These are phyloP conservation scores for Hortiboletus rubellus DNA, from an alignment of 1,284 basidiomycete genomes.

Conservation along the genomic window DNA sequence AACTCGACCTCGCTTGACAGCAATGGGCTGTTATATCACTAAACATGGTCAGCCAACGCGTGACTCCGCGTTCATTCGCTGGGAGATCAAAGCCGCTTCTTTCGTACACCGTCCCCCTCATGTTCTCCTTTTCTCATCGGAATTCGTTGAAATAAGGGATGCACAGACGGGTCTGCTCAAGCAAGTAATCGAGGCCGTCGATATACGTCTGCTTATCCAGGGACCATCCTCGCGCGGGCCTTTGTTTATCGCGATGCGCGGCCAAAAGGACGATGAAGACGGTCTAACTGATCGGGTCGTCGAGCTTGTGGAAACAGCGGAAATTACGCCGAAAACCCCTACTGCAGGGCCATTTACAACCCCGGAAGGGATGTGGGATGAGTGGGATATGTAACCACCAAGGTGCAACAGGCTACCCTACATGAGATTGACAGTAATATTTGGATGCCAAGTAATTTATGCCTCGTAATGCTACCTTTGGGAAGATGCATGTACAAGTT, in stretches of 20 bases:
- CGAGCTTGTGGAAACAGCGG: slow-evolving; percentile 68
- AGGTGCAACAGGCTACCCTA: background rate
- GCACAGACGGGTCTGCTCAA: slow-evolving; percentile 61
- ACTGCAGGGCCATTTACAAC: slow-evolving; percentile 31
- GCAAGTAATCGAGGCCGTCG: slow-evolving; percentile 70
- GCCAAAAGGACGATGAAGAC: slow-evolving; percentile 51
- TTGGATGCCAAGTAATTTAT: slow-evolving; percentile 19
- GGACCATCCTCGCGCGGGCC: slow-evolving; percentile 42
- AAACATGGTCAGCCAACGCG: slow-evolving; percentile 65
- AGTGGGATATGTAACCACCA: slow-evolving; percentile 61
- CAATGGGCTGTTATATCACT: slow-evolving; percentile 70
- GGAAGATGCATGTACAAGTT: slow-evolving; percentile 4
- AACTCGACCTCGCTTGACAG: slow-evolving; percentile 32
- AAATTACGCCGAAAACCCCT: slow-evolving; percentile 42
- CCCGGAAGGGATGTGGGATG: slow-evolving; percentile 56
- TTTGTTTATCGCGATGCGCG: slow-evolving; percentile 61
- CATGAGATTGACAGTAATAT: background rate
- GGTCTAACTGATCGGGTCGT: slow-evolving; percentile 61
- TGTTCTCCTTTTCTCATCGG: slow-evolving; percentile 67
- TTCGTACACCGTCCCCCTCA: slow-evolving; percentile 61
- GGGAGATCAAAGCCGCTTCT: slow-evolving; percentile 66
- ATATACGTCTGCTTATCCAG: slow-evolving; percentile 59
- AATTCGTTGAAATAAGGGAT: slow-evolving; percentile 72
- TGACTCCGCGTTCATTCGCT: slow-evolving; percentile 62
- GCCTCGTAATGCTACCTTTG: slow-evolving; percentile 8